These are phyloP conservation scores for Thermochaetoides dissita DNA, from an alignment of 2,329 filamentous ascomycete species.

Conservation along the genomic window DNA sequence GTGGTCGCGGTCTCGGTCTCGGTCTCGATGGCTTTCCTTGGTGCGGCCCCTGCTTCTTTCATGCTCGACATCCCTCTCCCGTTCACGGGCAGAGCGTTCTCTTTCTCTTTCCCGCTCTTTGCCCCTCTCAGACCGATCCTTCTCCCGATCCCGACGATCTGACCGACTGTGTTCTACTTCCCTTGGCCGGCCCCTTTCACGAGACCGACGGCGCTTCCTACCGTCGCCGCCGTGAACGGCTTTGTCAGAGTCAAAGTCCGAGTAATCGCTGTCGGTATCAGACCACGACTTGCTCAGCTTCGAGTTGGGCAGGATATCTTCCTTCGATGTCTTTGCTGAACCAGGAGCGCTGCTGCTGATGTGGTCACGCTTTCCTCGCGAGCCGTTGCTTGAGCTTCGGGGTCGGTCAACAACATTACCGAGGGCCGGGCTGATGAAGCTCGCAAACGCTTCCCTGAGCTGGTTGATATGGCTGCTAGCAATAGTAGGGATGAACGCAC, in stretches of 20 bases:
- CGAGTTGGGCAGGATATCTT: constrained; percentile 27
- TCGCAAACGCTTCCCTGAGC: constrained; percentile 30
- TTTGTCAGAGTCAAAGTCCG: constrained; percentile 8
- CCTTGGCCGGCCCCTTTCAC: constrained; percentile 10
- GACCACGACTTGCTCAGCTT: constrained; percentile 29
- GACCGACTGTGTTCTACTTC: not conserved
- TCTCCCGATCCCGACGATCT: constrained; percentile 16
- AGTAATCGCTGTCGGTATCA: constrained; percentile 26
- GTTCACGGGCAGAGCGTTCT: constrained; percentile 21
- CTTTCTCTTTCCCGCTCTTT: constrained; percentile 23
- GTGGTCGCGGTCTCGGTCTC: constrained; percentile 9
- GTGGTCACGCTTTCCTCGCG: constrained; percentile 18
- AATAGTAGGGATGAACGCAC: constrained; percentile 15
- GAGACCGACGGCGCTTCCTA: constrained; percentile 8
- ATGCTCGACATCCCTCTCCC: constrained; percentile 22
- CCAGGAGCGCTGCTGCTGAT: not conserved
- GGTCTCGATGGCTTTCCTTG: constrained; percentile 17
- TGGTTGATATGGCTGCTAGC: constrained; percentile 9
- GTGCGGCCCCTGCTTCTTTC: constrained; percentile 13
- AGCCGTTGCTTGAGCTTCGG: constrained; percentile 22
- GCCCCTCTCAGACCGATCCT: constrained; percentile 21
- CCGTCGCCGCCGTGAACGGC: no score
- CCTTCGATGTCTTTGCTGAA: constrained; percentile 11
- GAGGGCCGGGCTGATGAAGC: constrained; percentile 26
- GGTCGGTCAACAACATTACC: constrained; percentile 21